Evolutionary conservation across 345 rosid genomes (phyloP).

Genomic region (Eucalyptus dawsonii): DNA sequence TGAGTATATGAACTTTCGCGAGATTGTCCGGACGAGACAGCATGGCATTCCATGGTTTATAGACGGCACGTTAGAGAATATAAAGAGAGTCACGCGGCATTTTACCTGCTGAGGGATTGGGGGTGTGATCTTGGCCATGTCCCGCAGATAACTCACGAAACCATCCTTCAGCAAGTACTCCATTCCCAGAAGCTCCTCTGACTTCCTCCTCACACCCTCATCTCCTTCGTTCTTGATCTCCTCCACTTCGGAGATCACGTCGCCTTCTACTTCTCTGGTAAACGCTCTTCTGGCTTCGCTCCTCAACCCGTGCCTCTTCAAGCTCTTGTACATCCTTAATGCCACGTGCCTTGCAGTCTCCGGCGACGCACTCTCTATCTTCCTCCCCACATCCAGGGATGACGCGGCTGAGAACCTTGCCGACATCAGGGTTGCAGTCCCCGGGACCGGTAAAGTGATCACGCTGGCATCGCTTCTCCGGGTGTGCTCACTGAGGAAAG

Average conservation of each 20-base stretch:
- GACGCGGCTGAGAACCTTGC: background rate
- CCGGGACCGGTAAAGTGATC: background rate
- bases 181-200: constrained; percentile 15
- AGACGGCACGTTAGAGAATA: background rate
- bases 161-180: constrained; percentile 17
- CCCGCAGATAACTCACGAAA: constrained; percentile 11
- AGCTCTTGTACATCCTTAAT: constrained; percentile 11
- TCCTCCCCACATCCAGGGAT: background rate
- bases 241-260: background rate
- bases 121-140: constrained; percentile 13
- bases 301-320: constrained; percentile 16
- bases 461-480: background rate
- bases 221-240: background rate
- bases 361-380: background rate
- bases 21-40: background rate
- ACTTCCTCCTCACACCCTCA: background rate
- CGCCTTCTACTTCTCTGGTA: background rate
- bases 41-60: background rate
- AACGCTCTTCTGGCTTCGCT: constrained; percentile 4
- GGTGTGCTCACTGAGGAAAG: background rate
- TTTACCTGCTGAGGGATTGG: constrained; percentile 21
- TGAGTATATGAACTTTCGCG: background rate
- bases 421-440: background rate
- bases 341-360: constrained; percentile 3
- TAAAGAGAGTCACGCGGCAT: background rate